Evolutionary conservation across 2,329 filamentous ascomycete species (phyloP), one percentile per base, ranked within the genome.

Genomic region (Cercospora sesami): DNA sequence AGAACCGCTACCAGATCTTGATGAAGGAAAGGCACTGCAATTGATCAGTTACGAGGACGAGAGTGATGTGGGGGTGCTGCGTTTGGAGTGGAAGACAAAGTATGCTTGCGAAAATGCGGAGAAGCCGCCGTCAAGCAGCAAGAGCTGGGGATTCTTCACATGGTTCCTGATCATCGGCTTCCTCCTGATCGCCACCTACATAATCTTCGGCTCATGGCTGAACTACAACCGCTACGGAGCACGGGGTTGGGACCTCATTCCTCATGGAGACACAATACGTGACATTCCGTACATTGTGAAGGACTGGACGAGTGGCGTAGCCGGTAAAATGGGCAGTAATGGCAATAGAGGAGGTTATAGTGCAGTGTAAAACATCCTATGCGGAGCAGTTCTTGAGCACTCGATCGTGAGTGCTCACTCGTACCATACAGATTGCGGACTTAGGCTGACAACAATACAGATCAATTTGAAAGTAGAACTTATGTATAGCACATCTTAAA

Each of bases 141-240:
- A 83, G 66, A 86, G 88, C 77, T 98, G 94, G 95, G 95, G 95
- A 1, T 95, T 97, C 84, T 98, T 98, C 77, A 97, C 94, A 18
- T 99, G 95, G 95, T 87, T 98, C 76, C 87, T 98, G 73, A 89
- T 99, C 73, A 88, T 98, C 73, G 82, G 90, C 68, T 99, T 99
- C 86, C 86, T 98, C 70, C 87, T 87, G 57, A 90, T 89, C 48
- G 93, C 95, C 1, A 83, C 94, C 26, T 99, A 98, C 82, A 89
- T 99, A 72, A 97, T 98, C 79, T 98, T 98, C 77, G 94, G 94
- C 72, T 96, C 94, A 21, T 99, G 95, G 95, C 89, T 98, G 79
- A 98, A 98, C 84, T 98, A 98, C 86, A 97, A 93, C 83, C 91
- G 94, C 70, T 97, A 97, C 80, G 94, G 94, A 59, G 94, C 94